Evolutionary conservation across 306 rosid species (phyloP).

Genomic region (Trifolium repens): DNA sequence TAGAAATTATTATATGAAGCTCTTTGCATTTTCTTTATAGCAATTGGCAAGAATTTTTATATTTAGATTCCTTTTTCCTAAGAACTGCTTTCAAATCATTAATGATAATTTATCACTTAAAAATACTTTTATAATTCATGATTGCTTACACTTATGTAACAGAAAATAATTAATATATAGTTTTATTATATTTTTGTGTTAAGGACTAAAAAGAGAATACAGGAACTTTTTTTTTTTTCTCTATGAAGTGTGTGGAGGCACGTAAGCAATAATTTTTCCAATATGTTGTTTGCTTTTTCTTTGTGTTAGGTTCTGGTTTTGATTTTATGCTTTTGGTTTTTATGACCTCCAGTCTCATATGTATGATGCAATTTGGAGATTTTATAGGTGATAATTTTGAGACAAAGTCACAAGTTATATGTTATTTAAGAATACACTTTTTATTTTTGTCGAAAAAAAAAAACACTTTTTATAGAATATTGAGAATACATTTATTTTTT

Average conservation of each 20-base stretch:
- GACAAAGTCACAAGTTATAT: too few relatives aligned
- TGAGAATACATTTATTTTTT: too few relatives aligned
- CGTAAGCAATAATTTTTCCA: background rate
- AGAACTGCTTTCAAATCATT: background rate
- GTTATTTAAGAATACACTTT: too few relatives aligned
- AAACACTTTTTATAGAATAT: too few relatives aligned
- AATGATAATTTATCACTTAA: background rate
- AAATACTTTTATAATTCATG: background rate
- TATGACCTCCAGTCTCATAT: background rate
- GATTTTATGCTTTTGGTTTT: background rate
- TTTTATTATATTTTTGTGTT: too few relatives aligned
- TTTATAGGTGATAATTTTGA: too few relatives aligned
- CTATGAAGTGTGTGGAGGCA: background rate
- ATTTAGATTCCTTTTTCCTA: background rate
- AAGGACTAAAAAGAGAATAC: too few relatives aligned
- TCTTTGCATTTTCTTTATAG: background rate
- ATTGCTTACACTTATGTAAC: background rate
- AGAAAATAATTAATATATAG: too few relatives aligned
- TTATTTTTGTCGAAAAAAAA: too few relatives aligned
- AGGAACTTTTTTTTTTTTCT: too few relatives aligned
- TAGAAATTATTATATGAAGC: background rate
- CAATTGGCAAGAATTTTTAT: background rate
- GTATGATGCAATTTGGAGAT: too few relatives aligned
- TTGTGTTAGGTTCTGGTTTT: background rate
- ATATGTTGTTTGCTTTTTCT: background rate